Conservation (phyloP, 768 basidiomycete genomes). For the Royoungia palumana region DNA sequence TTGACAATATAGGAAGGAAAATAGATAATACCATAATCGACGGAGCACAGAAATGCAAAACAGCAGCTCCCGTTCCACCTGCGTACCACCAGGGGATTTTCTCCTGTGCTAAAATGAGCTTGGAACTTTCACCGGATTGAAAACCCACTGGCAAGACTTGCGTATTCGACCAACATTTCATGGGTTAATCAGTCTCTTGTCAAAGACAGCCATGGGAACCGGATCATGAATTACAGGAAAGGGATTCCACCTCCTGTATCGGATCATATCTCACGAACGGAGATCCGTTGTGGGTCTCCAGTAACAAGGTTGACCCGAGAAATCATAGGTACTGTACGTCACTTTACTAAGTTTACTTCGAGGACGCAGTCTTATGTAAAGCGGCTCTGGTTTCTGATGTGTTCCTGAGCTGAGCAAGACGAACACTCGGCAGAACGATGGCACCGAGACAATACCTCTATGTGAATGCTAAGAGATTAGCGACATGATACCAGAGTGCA, state of each 20-base stretch:
- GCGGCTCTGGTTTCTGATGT: neutral
- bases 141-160: neutral
- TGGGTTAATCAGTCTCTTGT: neutral
- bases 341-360: neutral
- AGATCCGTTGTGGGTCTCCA: neutral
- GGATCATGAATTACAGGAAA: too few relatives aligned
- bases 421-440: neutral
- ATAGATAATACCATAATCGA: too few relatives aligned
- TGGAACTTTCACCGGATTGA: neutral
- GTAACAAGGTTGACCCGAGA: neutral
- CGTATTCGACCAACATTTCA: neutral
- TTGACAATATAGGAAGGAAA: too few relatives aligned
- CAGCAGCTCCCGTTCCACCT: too few relatives aligned
- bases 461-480: too few relatives aligned
- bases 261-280: neutral
- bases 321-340: neutral
- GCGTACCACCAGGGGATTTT: too few relatives aligned
- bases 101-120: neutral
- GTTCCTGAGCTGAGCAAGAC: slow-evolving; percentile 2
- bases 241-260: neutral
- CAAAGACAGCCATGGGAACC: neutral
- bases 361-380: neutral
- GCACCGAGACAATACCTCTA: neutral
- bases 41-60: too few relatives aligned
- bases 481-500: too few relatives aligned